Base-by-base conservation (phyloP, 257 asterid genomes). In the Solanum sitiens region DNA sequence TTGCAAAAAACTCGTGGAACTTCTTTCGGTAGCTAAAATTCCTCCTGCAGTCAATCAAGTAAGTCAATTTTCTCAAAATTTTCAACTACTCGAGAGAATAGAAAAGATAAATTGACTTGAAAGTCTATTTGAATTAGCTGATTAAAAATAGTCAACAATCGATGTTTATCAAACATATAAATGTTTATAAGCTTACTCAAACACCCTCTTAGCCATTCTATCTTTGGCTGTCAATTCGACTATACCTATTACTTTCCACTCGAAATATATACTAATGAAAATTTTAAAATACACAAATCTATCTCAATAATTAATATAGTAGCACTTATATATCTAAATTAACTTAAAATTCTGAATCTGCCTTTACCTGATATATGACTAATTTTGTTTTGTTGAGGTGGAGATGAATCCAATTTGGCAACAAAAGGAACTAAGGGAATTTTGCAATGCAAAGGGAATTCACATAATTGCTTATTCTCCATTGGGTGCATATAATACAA, bases 11-110 rank as follows among this genome's bases (percentile, higher is more conserved):
- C 83, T 94, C 11, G 76, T 89, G 8, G 83, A 90, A 8, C 71
- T 94, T 32, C 90, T 94, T 74, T 80, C 89, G 3, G 25, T 75
- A 44, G 97, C 98, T 74, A 90, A 85, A 70, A 92, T 92, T 83
- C 96, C 95, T 20, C 97, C 98, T 0, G 90, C 96, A 0, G 4
- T 95, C 73, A 95, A 94, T 77, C 98, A 94, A 63, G 98, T 93
- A 39, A 86, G 92, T 84, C 4, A 25, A 37, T 8, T 35, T 44
- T 56, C 2, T 7, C 30, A 2, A 15, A 14, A 14, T 13, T 50
- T 14, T 0, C 53, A 45, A 50, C 20, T 15, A 15, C 21, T 50
- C 21, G 3, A 50, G 61, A 50, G 9, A 50, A 50, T 50, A 50
- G 21, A 15, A 0, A 50, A 50, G 61, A 50, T 50, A 50, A 50